Base-by-base conservation (phyloP, 2,329 filamentous ascomycete genomes). In the Alternaria hordeiaustralica region DNA sequence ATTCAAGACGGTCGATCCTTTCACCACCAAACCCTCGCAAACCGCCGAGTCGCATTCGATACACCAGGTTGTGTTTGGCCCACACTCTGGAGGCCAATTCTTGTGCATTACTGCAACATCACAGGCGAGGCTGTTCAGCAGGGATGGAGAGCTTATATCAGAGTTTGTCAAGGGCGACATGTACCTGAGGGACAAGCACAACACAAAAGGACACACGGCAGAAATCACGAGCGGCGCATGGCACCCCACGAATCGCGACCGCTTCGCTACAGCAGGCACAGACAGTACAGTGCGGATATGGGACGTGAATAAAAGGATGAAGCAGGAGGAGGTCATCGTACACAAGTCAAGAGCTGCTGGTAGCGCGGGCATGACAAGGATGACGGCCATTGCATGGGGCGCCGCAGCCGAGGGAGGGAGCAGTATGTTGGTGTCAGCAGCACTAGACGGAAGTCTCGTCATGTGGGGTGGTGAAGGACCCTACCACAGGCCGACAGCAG, bases 91-190 rank as follows among this genome's bases (percentile, higher is more conserved):
- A 10, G 87, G 89, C 66, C 89, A 92, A 64, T 89, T 99, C 64
- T 87, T 99, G 33, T 96, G 96, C 71, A 86, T 98, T 47, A 92
- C 94, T 8, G 94, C 95, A 7, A 92, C 95, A 44, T 90, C 95
- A 2, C 95, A 98, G 79, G 93, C 95, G 12, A 94, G 94, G 79
- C 89, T 99, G 23, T 86, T 98, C 78, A 92, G 89, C 72, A 89
- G 96, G 74, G 95, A 99, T 82, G 96, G 96, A 43, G 93, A 96
- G 47, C 86, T 92, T 8, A 73, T 96, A 53, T 90, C 91, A 1
- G 94, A 97, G 75, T 98, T 97, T 69, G 91, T 94, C 71, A 99
- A 99, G 82, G 96, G 96, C 49, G 96, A 99, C 78, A 98, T 98
- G 94, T 99, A 99, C 75, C 83, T 99, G 69, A 88, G 95, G 58